Evolutionary conservation across 2,329 filamentous ascomycete species (phyloP), one percentile per base, ranked within the genome.

Genomic region (Calonectria hongkongensis): DNA sequence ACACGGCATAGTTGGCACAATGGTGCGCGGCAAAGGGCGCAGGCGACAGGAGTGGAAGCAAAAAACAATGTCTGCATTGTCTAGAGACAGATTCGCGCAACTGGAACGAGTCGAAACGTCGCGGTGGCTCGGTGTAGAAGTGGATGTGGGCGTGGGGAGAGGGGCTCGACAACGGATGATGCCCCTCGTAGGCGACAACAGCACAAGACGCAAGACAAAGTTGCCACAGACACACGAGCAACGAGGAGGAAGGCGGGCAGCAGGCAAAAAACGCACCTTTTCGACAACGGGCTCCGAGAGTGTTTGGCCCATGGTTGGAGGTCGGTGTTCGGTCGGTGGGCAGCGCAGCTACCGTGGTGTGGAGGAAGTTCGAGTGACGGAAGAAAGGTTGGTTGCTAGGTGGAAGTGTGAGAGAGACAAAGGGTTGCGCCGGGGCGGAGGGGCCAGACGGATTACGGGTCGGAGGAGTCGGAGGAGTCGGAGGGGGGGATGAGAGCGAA

Each of bases 261-360:
- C 48, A 65, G 30, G 16, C 45, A 27, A 60, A 65, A 25, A 43
- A 68, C 39, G 65, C 77, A 99, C 97, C 96, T 99, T 99, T 85
- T 98, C 97, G 86, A 98, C 94, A 83, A 99, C 96, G 82, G 97
- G 97, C 90, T 99, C 97, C 83, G 96, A 98, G 84, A 99, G 93
- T 86, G 97, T 99, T 90, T 99, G 97, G 91, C 97, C 97, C 97
- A 99, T 99, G 87, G 76, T 78, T 82, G 68, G 67, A 74, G 58
- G 68, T 75, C 73, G 65, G 51, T 68, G 68, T 54, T 73, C 70
- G 74, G 67, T 78, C 73, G 73, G 73, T 79, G 77, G 79, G 77
- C 64, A 79, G 76, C 76, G 74, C 50, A 75, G 78, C 78, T 79
- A 77, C 75, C 62, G 69, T 71, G 71, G 75, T 74, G 77, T 76